phyloP scores from a whole-genome alignment of 345 rosid genomes.

The Hevea brasiliensis region DNA sequence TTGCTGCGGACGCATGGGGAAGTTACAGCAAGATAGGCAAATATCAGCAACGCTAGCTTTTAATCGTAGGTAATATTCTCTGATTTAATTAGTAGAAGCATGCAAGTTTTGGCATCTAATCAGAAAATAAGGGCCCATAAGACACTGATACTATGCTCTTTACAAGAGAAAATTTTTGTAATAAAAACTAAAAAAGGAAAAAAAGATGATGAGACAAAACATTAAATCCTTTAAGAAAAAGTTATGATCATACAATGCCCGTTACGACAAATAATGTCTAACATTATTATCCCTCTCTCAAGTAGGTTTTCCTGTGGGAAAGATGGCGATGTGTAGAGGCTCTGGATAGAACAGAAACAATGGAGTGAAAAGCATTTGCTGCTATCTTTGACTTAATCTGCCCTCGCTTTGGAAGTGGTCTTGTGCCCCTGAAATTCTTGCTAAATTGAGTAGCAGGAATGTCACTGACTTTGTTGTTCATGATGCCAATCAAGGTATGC shows the following conservation, averaged over 20 bases:
- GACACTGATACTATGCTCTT: too few relatives aligned
- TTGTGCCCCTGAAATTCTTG: conserved; percentile 19
- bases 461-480: conserved; percentile 41
- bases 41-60: too few relatives aligned
- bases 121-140: neutral
- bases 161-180: neutral
- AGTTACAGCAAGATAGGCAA: too few relatives aligned
- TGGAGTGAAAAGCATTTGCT: conserved; percentile 48
- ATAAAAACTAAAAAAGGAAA: neutral
- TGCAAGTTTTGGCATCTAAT: neutral
- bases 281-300: conserved; percentile 14
- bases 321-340: conserved; percentile 34
- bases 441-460: conserved; percentile 19
- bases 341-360: conserved; percentile 43
- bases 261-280: neutral
- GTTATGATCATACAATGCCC: neutral
- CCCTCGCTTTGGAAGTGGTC: conserved; percentile 52
- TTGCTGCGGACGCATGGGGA: too few relatives aligned
- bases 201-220: neutral
- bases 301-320: conserved; percentile 20
- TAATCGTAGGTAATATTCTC: too few relatives aligned
- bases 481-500: conserved; percentile 13
- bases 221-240: neutral
- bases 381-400: conserved; percentile 62
- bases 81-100: neutral